Conservation (phyloP, 2,329 filamentous ascomycete genomes). For the Madurella fahalii region DNA sequence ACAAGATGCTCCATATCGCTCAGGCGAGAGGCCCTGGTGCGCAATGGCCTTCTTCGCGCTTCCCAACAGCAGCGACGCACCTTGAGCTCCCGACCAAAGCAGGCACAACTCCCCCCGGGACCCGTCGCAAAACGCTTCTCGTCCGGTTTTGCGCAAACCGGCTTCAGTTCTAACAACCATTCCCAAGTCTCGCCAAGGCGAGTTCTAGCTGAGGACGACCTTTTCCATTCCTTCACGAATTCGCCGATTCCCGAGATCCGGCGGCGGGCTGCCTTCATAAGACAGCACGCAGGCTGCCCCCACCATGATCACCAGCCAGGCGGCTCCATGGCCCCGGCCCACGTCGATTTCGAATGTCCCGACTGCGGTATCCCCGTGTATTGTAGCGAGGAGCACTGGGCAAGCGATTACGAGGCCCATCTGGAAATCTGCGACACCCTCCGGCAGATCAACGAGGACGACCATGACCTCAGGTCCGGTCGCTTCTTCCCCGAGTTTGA, state of each 20-base stretch:
- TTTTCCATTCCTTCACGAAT: slow-evolving; percentile 88
- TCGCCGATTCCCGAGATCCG: slow-evolving; percentile 89
- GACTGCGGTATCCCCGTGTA: slow-evolving; percentile 94
- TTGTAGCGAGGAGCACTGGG: slow-evolving; percentile 93
- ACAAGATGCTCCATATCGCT: slow-evolving; percentile 38
- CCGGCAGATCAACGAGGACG: slow-evolving; percentile 93
- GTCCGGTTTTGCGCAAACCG: slow-evolving; percentile 18
- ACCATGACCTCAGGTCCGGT: slow-evolving; percentile 88
- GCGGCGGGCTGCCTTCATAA: slow-evolving; percentile 83
- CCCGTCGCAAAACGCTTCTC: slow-evolving; percentile 14
- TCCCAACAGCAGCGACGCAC: slow-evolving; percentile 19
- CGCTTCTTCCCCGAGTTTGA: slow-evolving; percentile 91
- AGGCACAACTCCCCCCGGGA: background rate
- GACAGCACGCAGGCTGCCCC: slow-evolving; percentile 87
- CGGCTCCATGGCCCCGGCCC: slow-evolving; percentile 62
- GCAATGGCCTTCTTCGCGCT: slow-evolving; percentile 25
- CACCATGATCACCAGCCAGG: slow-evolving; percentile 78
- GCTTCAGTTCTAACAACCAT: slow-evolving; percentile 19
- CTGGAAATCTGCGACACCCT: slow-evolving; percentile 88
- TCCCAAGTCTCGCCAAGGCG: slow-evolving; percentile 22
- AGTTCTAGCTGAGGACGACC: slow-evolving; percentile 65
- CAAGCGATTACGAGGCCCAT: slow-evolving; percentile 90
- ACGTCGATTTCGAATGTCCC: slow-evolving; percentile 91
- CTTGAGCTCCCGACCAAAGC: slow-evolving; percentile 9
- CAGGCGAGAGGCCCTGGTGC: slow-evolving; percentile 21